Conservation (phyloP, 2,329 filamentous ascomycete species). For the Monilinia fructicola region DNA sequence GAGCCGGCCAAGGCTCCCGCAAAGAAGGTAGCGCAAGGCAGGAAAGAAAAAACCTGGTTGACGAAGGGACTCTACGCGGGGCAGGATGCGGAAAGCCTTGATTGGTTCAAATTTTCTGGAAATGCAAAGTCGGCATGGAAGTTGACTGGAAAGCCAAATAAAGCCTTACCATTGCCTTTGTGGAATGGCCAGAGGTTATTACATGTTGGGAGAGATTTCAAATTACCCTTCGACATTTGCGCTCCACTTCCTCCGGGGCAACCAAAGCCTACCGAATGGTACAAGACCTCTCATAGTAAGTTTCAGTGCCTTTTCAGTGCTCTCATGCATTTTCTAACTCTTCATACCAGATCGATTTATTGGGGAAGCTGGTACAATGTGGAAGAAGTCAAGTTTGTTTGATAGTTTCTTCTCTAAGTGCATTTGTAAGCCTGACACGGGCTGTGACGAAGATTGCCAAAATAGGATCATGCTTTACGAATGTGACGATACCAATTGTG, state of each 20-base stretch:
- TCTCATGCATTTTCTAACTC: slow-evolving; percentile 25
- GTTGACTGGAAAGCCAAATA: slow-evolving; percentile 54
- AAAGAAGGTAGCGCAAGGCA: slow-evolving; percentile 32
- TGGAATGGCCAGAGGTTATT: slow-evolving; percentile 72
- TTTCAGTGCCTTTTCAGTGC: slow-evolving; percentile 23
- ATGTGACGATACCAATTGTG: slow-evolving; percentile 88
- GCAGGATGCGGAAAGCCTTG: slow-evolving; percentile 51
- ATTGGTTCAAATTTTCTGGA: slow-evolving; percentile 34
- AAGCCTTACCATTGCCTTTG: slow-evolving; percentile 70
- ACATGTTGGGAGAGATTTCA: slow-evolving; percentile 75
- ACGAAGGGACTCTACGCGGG: slow-evolving; percentile 84
- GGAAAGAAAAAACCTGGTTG: slow-evolving; percentile 56
- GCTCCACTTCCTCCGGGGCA: slow-evolving; percentile 81
- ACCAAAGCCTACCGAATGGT: slow-evolving; percentile 90
- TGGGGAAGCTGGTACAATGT: slow-evolving; percentile 75
- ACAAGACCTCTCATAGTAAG: slow-evolving; percentile 87
- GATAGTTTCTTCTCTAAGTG: slow-evolving; percentile 76
- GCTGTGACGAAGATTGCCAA: slow-evolving; percentile 86
- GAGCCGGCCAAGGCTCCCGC: slow-evolving; percentile 7
- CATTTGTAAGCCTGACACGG: slow-evolving; percentile 72
- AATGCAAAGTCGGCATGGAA: slow-evolving; percentile 25
- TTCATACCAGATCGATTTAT: slow-evolving; percentile 74
- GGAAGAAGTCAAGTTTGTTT: slow-evolving; percentile 75
- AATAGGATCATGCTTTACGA: slow-evolving; percentile 98
- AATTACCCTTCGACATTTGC: slow-evolving; percentile 86